Base-by-base conservation (phyloP, 129 eudicot species). In the Mikania micrantha region DNA sequence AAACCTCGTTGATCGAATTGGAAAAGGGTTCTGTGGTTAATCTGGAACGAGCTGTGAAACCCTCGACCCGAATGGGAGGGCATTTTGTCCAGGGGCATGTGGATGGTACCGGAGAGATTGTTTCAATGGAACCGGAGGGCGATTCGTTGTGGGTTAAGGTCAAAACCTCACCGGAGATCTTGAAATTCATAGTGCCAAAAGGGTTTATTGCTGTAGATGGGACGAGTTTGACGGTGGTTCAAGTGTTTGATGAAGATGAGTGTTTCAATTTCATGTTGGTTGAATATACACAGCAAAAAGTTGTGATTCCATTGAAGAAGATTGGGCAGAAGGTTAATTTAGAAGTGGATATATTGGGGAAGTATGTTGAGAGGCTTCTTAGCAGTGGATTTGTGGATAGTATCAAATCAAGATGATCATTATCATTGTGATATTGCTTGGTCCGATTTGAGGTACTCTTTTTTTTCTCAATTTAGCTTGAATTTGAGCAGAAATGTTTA, bases 81-180 rank as follows among this genome's bases (percentile, higher is more conserved):
- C 98, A 88, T 82, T 92, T 92, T 45, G 96, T 92, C 73, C 98
- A 92, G 83, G 98, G 98, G 5, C 96, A 92, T 44, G 96, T 91
- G 21, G 98, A 92, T 69, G 95, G 95, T 9, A 92, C 96, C 0
- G 98, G 98, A 13, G 87, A 81, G 76, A 88, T 92, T 53, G 96
- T 92, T 59, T 78, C 72, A 9, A 79, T 71, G 57, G 74, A 78
- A 3, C 63, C 77, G 0, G 98, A 92, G 38, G 95, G 88, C 0
- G 96, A 92, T 80, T 92, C 98, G 0, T 80, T 92, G 83, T 92
- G 98, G 98, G 77, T 92, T 50, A 92, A 88, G 74, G 96, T 88
- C 61, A 92, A 77, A 79, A 76, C 87, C 3, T 78, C 70, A 17
- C 87, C 81, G 5, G 89, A 92, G 72, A 29, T 88, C 36, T 77